Conservation (phyloP, 768 basidiomycete genomes). For the Artomyces pyxidatus region DNA sequence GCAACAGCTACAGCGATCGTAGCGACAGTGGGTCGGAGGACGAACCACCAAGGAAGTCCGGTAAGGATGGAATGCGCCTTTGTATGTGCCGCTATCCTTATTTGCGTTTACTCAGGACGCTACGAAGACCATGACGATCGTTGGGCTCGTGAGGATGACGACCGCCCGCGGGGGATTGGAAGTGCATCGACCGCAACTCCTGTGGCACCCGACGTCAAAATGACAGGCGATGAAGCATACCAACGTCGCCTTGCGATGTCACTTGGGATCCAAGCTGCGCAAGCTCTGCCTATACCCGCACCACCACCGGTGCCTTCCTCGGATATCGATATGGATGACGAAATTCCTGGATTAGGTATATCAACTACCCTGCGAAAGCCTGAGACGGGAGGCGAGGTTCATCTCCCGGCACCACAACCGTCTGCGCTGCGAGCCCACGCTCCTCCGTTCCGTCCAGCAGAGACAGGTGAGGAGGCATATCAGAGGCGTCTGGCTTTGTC, state of each 20-base stretch:
- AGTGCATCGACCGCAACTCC: constrained; percentile 8
- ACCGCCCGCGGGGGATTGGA: constrained; percentile 32
- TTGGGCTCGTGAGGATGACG: constrained; percentile 46
- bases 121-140: constrained; percentile 37
- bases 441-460: constrained; percentile 12
- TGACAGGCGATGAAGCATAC: constrained; percentile 77
- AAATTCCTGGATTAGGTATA: too few species aligned
- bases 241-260: constrained; percentile 39
- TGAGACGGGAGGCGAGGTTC: too few species aligned
- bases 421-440: too few species aligned
- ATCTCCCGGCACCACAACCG: too few species aligned
- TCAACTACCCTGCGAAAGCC: too few species aligned
- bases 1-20: constrained; percentile 58
- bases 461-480: constrained; percentile 24
- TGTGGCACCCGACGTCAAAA: constrained; percentile 32
- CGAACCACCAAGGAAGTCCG: constrained; percentile 60
- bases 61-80: constrained; percentile 28
- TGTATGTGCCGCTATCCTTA: constrained; percentile 5
- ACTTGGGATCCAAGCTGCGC: constrained; percentile 3
- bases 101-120: constrained; percentile 24
- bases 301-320: too few species aligned
- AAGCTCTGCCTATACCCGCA: constrained; percentile 2
- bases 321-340: too few species aligned
- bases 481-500: constrained; percentile 20
- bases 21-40: constrained; percentile 56